These are phyloP conservation scores for Nicotiana knightiana DNA, from an alignment of 257 asterid genomes.

Conservation along the genomic window DNA sequence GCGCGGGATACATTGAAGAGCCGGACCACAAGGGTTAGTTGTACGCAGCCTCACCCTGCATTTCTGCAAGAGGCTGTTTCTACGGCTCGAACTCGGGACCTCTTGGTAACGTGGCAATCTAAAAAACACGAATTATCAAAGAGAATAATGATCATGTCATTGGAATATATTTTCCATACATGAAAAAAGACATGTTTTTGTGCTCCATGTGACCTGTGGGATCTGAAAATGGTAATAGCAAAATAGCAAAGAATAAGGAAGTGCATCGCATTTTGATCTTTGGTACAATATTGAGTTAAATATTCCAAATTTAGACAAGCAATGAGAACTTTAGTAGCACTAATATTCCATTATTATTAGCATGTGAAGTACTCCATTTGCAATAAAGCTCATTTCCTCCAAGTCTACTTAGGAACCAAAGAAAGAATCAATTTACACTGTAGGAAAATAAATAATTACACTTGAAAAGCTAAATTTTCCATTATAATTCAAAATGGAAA, in stretches of 20 bases:
- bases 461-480: slow-evolving; percentile 35
- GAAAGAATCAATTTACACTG: slow-evolving; percentile 16
- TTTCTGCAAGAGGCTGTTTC: too few species aligned
- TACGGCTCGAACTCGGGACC: too few species aligned
- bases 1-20: too few species aligned
- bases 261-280: not conserved
- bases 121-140: not conserved
- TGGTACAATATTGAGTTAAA: slow-evolving; percentile 7
- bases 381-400: slow-evolving; percentile 23
- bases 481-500: slow-evolving; percentile 8
- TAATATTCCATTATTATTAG: slow-evolving; percentile 12
- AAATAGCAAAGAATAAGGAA: not conserved
- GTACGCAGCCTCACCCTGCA: too few species aligned
- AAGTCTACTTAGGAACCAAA: slow-evolving; percentile 14
- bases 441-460: slow-evolving; percentile 18
- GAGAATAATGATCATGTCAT: not conserved
- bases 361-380: slow-evolving; percentile 32
- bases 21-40: too few species aligned
- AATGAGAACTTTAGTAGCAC: slow-evolving; percentile 34
- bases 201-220: not conserved
- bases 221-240: not conserved
- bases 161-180: not conserved
- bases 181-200: not conserved
- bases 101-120: not conserved
- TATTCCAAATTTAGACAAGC: slow-evolving; percentile 35